Evolutionary conservation across 176 grass and related monocot species (phyloP), one percentile per base, ranked within the genome.

Genomic region (Poa annua): DNA sequence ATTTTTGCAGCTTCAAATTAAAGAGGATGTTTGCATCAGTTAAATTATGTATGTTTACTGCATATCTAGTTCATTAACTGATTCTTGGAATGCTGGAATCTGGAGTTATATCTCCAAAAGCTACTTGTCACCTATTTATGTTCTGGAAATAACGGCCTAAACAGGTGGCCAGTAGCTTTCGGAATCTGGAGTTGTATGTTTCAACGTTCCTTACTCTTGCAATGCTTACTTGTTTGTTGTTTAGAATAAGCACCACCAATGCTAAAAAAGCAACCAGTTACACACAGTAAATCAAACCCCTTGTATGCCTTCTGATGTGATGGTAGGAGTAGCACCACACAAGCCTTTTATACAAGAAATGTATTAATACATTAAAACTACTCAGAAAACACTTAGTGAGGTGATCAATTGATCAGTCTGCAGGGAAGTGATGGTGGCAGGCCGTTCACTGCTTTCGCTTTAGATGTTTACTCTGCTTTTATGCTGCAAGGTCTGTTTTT

Each of bases 391-490:
- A 26, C 19, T 8, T 25, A 41, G 14, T 12, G 3, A 25, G 56
- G 21, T 57, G 54, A 45, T n/a, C 8, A 42, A n/a, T 32, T 35
- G 4, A 19, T 69, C 22, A 79, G 19, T 55, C 19, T n/a, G 36
- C 5, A 38, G 36, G 89, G 53, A 52, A 79, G 45, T 77, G 83
- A 76, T 14, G 63, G 36, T 20, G 64, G 8, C 22, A 49, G 53
- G 38, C 85, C 85, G 42, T 94, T 92, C 78, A 90, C 94, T 38
- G 84, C 94, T 86, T 94, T 94, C 26, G 90, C 94, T 65, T 77
- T 97, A 55, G 94, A 92, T 97, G 76, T 81, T 26, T 24, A 50
- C 33, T 48, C 11, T 19, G 3, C 8, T 66, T 79, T 63, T 26
- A 49, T 25, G 25, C 47, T 74, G 71, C 4, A 76, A 49, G 49